Conservation (phyloP, 768 basidiomycete genomes). For the Lactifluus piperatus region DNA sequence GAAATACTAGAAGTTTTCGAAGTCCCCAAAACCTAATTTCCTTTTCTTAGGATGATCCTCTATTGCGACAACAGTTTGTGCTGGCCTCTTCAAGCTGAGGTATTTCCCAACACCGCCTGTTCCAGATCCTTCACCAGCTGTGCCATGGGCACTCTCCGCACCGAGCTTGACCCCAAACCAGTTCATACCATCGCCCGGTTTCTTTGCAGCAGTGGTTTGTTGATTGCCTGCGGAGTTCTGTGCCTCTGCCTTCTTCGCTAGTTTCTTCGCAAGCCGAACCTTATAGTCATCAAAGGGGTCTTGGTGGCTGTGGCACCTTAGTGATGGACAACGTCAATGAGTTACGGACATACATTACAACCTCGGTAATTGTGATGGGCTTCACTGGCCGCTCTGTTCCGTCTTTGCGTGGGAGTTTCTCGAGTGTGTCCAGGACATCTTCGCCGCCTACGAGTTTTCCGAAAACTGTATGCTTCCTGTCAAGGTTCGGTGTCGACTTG, state of each 20-base stretch:
- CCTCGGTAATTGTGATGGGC: conserved; percentile 74
- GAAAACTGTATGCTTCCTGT: conserved; percentile 94
- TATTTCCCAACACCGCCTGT: conserved; percentile 76
- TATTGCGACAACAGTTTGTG: conserved; percentile 7
- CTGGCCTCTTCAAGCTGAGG: conserved; percentile 36
- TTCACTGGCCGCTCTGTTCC: conserved; percentile 85
- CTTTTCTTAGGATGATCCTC: conserved; percentile 71
- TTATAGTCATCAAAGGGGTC: conserved; percentile 97
- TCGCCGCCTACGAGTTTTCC: conserved; percentile 96
- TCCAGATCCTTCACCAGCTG: conserved; percentile 26
- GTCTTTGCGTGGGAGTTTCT: conserved; percentile 69
- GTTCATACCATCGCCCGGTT: conserved; percentile 60
- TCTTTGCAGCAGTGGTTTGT: conserved; percentile 34
- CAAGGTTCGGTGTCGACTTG: conserved; percentile 70
- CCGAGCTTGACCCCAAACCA: conserved; percentile 90
- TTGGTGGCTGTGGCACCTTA: conserved; percentile 51
- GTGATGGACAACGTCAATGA: not conserved
- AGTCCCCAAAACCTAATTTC: conserved; percentile 85
- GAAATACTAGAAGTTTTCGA: conserved; percentile 59
- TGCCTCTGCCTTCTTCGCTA: conserved; percentile 48
- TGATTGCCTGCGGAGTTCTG: conserved; percentile 27
- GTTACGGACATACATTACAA: conserved; percentile 60
- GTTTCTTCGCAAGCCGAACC: conserved; percentile 66
- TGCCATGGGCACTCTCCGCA: conserved; percentile 24
- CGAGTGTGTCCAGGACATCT: conserved; percentile 78